These are phyloP conservation scores for Neurospora terricola DNA, from an alignment of 495 filamentous ascomycete species.

Conservation along the genomic window DNA sequence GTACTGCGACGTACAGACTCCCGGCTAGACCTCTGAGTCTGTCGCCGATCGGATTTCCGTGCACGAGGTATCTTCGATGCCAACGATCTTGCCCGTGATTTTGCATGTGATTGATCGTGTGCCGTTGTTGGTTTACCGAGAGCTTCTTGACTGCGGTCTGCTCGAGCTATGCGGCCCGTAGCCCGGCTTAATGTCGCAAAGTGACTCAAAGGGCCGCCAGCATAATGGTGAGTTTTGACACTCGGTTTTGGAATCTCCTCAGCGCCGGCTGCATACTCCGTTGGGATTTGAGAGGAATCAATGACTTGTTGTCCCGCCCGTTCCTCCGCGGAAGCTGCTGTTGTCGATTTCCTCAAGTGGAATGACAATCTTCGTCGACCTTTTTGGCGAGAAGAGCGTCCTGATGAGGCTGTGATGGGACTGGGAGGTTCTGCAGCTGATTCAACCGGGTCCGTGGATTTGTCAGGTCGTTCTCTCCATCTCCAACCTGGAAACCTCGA, in stretches of 20 bases:
- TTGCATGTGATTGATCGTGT: background rate
- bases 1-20: background rate
- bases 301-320: background rate
- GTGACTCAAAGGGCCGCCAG: background rate
- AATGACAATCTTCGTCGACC: background rate
- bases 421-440: background rate
- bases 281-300: background rate
- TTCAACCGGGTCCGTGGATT: background rate
- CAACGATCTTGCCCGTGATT: background rate
- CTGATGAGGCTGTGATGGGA: background rate
- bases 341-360: background rate
- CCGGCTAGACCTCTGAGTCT: background rate
- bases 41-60: background rate
- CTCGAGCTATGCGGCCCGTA: background rate
- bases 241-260: background rate
- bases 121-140: background rate
- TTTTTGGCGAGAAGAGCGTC: background rate
- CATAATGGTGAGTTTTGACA: background rate
- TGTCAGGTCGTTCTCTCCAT: slow-evolving; percentile 3
- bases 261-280: background rate
- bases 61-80: background rate
- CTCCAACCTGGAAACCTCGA: slow-evolving; percentile 9
- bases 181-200: background rate
- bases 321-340: background rate
- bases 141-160: background rate